Evolutionary conservation across 176 grass and related monocot genomes (phyloP).

Genomic region (Eleusine indica): DNA sequence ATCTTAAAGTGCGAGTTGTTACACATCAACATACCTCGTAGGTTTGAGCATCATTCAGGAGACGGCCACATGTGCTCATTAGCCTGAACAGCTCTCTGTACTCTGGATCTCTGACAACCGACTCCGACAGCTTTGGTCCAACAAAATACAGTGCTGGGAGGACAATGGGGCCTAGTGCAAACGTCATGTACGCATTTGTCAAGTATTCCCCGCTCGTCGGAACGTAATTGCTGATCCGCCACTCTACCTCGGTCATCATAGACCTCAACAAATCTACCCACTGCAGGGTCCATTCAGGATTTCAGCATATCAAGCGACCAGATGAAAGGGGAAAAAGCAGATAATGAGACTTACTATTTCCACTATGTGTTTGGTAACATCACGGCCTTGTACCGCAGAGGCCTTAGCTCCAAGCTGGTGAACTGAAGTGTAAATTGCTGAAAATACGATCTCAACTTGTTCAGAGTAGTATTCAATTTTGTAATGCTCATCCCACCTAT

Average conservation of each 20-base stretch:
- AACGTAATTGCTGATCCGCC: slow-evolving; percentile 42
- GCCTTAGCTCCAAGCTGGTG: slow-evolving; percentile 68
- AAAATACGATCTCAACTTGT: slow-evolving; percentile 72
- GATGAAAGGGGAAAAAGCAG: not conserved
- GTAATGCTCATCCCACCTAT: slow-evolving; percentile 73
- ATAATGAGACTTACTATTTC: slow-evolving; percentile 51
- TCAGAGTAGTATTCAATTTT: slow-evolving; percentile 58
- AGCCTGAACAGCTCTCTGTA: slow-evolving; percentile 58
- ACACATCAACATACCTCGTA: slow-evolving; percentile 48
- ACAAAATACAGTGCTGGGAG: slow-evolving; percentile 69
- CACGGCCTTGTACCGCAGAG: slow-evolving; percentile 53
- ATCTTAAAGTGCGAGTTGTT: no score
- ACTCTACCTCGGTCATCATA: slow-evolving; percentile 71
- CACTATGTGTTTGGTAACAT: slow-evolving; percentile 56
- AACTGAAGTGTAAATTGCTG: slow-evolving; percentile 52
- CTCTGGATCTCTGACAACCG: slow-evolving; percentile 43
- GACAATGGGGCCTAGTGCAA: slow-evolving; percentile 66
- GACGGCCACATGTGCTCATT: slow-evolving; percentile 63
- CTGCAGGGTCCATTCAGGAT: slow-evolving; percentile 31
- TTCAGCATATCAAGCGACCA: not conserved
- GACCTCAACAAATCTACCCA: slow-evolving; percentile 63
- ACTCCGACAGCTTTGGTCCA: slow-evolving; percentile 42
- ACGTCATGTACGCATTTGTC: slow-evolving; percentile 52
- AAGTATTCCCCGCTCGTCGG: slow-evolving; percentile 65
- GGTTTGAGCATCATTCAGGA: slow-evolving; percentile 60